These are phyloP conservation scores for Trichoderma sp. DNA, from an alignment of 2,329 filamentous ascomycete genomes.

Conservation along the genomic window DNA sequence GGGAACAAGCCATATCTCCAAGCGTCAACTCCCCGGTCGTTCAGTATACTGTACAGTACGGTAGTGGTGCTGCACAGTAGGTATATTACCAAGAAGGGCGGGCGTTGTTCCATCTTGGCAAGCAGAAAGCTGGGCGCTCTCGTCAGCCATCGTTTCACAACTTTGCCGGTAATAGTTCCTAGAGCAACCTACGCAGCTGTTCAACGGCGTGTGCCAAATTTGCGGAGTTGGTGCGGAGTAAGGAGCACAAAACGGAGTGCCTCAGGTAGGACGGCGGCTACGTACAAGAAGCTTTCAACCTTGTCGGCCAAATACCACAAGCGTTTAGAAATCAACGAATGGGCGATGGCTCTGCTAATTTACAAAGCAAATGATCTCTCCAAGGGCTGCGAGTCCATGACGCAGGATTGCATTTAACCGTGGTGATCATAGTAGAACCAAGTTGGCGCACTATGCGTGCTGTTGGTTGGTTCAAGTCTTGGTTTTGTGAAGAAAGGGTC, in stretches of 20 bases:
- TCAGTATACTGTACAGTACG: not conserved
- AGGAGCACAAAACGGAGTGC: constrained; percentile 10
- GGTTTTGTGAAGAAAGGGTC: not conserved
- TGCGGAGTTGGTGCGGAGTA: constrained; percentile 14
- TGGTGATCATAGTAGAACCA: not conserved
- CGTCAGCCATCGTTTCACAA: not conserved
- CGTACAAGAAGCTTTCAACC: not conserved
- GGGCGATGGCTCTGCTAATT: constrained; percentile 4
- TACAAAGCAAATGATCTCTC: not conserved
- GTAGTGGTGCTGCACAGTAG: not conserved
- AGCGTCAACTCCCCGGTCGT: not conserved
- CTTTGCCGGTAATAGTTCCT: not conserved
- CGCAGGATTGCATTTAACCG: constrained; percentile 9
- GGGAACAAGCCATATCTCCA: not conserved
- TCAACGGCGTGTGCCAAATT: constrained; percentile 2
- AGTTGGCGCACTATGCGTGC: not conserved
- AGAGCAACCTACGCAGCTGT: not conserved
- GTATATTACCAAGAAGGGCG: not conserved
- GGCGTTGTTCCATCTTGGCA: not conserved
- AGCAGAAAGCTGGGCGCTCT: not conserved
- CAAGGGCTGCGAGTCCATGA: constrained; percentile 1
- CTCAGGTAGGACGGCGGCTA: constrained; percentile 9
- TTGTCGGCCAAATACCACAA: constrained; percentile 7
- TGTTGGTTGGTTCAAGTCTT: not conserved
- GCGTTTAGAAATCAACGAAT: not conserved